phyloP scores from a whole-genome alignment of 192 early-diverging fungal species.

The Geranomyces variabilis region DNA sequence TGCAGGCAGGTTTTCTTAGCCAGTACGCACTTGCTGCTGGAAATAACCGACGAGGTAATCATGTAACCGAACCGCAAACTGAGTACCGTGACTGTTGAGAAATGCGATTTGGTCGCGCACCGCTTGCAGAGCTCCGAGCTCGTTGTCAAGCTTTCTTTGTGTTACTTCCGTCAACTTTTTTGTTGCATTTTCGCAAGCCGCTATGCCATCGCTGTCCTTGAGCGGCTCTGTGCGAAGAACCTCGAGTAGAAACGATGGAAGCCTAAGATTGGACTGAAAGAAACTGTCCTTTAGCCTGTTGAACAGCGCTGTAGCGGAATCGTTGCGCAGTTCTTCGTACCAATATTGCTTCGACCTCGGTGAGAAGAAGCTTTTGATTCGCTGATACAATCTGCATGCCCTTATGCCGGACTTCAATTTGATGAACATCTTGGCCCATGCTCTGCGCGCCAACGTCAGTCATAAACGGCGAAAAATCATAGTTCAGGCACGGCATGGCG shows the following conservation, averaged over 20 bases:
- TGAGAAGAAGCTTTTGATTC: conserved; percentile 84
- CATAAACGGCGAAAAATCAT: background rate
- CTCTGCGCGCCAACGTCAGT: conserved; percentile 49
- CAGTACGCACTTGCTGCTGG: conserved; percentile 23
- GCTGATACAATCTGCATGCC: conserved; percentile 83
- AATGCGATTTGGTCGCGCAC: conserved; percentile 47
- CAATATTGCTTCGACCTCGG: conserved; percentile 83
- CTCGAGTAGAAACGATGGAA: conserved; percentile 48
- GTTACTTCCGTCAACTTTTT: conserved; percentile 40
- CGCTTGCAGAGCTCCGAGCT: conserved; percentile 39
- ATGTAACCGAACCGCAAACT: conserved; percentile 50
- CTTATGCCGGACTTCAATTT: conserved; percentile 92
- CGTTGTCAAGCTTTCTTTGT: conserved; percentile 38
- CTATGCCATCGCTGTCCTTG: conserved; percentile 46
- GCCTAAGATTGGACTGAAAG: conserved; percentile 30
- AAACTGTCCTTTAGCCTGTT: no score
- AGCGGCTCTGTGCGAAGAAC: conserved; percentile 53
- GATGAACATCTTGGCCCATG: conserved; percentile 94
- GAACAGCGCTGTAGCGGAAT: background rate
- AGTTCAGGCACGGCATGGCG: conserved; percentile 3
- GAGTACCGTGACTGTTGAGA: conserved; percentile 44
- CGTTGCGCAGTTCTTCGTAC: conserved; percentile 39
- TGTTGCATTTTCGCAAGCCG: conserved; percentile 51
- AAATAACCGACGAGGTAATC: conserved; percentile 41
- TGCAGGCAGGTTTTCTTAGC: background rate